Conservation (phyloP, 768 basidiomycete species). For the Boletus patriciae region DNA sequence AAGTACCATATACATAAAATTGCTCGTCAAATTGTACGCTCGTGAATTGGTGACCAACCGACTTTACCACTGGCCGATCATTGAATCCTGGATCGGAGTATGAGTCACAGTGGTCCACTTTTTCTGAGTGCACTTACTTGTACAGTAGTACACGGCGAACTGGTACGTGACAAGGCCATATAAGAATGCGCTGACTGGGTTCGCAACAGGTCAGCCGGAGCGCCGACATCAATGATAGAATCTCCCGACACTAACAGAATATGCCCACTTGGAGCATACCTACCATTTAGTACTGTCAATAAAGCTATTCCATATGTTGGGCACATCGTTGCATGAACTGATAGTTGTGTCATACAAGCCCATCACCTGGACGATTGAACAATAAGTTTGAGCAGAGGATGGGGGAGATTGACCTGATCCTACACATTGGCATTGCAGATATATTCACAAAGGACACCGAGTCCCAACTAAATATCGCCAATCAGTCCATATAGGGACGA, state of each 20-base stretch:
- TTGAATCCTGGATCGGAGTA: conserved; percentile 10
- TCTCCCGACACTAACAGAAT: conserved; percentile 16
- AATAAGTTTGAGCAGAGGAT: neutral
- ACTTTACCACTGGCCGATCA: conserved; percentile 14
- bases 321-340: neutral
- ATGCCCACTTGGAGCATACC: conserved; percentile 21
- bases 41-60: neutral
- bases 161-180: conserved; percentile 47
- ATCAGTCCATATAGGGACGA: too few relatives aligned
- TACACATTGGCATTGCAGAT: too few relatives aligned
- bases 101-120: neutral
- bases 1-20: conserved; percentile 16
- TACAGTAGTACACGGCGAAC: conserved; percentile 39
- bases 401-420: neutral
- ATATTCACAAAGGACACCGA: too few relatives aligned
- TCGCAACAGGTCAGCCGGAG: neutral
- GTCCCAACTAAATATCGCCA: too few relatives aligned
- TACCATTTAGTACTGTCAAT: neutral
- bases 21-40: neutral
- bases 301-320: neutral
- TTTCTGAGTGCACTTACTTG: neutral
- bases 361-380: neutral
- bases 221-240: neutral
- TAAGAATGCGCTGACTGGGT: conserved; percentile 29
- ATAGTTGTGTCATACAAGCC: conserved; percentile 1